Evolutionary conservation across 306 rosid species (phyloP).

Genomic region (Alnus glutinosa): DNA sequence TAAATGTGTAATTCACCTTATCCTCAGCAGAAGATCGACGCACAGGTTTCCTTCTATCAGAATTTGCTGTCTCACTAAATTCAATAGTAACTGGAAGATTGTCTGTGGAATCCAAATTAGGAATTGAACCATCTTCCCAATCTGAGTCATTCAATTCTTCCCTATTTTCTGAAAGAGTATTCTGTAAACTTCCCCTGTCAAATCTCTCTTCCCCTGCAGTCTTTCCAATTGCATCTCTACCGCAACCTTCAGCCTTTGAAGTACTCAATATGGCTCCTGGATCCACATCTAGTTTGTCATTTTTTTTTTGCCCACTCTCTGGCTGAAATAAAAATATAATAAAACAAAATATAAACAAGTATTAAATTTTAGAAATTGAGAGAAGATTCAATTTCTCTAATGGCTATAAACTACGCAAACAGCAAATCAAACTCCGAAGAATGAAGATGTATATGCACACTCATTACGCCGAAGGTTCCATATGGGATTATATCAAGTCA

Average conservation of each 20-base stretch:
- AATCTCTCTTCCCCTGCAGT: slow-evolving; percentile 34
- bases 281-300: slow-evolving; percentile 37
- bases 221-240: slow-evolving; percentile 37
- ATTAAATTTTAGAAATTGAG: slow-evolving; percentile 6
- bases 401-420: background rate
- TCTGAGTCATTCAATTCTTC: slow-evolving; percentile 71
- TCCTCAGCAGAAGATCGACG: slow-evolving; percentile 77
- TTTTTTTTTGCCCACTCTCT: slow-evolving; percentile 34
- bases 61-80: slow-evolving; percentile 55
- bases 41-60: slow-evolving; percentile 48
- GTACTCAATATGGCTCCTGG: slow-evolving; percentile 29
- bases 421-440: background rate
- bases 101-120: slow-evolving; percentile 24
- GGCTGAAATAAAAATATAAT: slow-evolving; percentile 37
- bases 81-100: slow-evolving; percentile 64
- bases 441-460: background rate
- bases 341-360: slow-evolving; percentile 20
- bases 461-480: background rate
- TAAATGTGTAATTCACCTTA: slow-evolving; percentile 53
- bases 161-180: slow-evolving; percentile 31
- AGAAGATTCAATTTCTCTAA: background rate
- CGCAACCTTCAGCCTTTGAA: slow-evolving; percentile 43
- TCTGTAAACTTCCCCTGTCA: slow-evolving; percentile 36
- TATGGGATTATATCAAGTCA: background rate
- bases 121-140: slow-evolving; percentile 87